Percentiles rank a stretch among this genome's conserved stretches.
These are phyloP conservation scores for barley (Hordeum vulgare) DNA, from an alignment of 176 grass and related monocot genomes.

Conservation along the genomic window MorexV3_pseudomolecules_assembly NC_058523.1:433474935-433475434, in stretches of 20 bases:
- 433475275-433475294: background rate
- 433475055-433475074: conserved; percentile 1
- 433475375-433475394: too few species aligned
- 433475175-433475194: conserved; percentile 37
- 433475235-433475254: background rate
- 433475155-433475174: background rate
- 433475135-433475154: conserved; percentile 2
- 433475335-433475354: conserved; percentile 15
- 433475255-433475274: background rate
- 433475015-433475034: conserved; percentile 15
- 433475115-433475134: conserved; percentile 41
- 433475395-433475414: too few species aligned
- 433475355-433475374: background rate
- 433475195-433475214: background rate
- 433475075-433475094: conserved; percentile 6
- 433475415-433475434: too few species aligned
- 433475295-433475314: background rate
- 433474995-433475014: conserved; percentile 19
- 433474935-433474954: conserved; percentile 29
- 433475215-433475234: background rate
- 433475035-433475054: conserved; percentile 8
- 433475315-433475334: background rate
- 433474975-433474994: background rate
- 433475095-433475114: conserved; percentile 14
- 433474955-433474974: conserved; percentile 3